These are phyloP conservation scores for Suhomyces ambrosiae DNA, from an alignment of 1,139 yeast species.

Conservation along the genomic window DNA sequence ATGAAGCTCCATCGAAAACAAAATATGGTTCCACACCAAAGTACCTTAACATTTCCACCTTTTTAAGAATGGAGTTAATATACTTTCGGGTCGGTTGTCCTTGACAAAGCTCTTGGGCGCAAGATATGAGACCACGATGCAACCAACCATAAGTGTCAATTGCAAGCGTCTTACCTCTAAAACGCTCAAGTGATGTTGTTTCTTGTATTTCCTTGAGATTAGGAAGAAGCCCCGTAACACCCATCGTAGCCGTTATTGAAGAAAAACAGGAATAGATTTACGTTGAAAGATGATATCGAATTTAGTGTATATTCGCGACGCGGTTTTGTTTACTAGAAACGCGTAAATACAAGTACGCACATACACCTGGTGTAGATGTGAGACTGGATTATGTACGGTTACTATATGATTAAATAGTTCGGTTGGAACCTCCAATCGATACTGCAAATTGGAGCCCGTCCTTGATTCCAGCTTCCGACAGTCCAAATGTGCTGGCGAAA, in stretches of 20 bases:
- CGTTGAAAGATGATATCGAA: background rate
- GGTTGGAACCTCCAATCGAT: conserved; percentile 46
- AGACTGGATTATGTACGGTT: too few relatives aligned
- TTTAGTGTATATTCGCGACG: conserved; percentile 6
- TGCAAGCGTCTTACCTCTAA: conserved; percentile 78
- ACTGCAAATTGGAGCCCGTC: conserved; percentile 53
- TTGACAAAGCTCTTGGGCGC: conserved; percentile 81
- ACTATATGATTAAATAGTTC: conserved; percentile 2
- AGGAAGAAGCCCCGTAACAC: conserved; percentile 77
- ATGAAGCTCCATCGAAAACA: conserved; percentile 90
- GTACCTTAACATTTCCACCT: conserved; percentile 63
- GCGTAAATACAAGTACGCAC: conserved; percentile 1
- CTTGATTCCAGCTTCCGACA: conserved; percentile 32
- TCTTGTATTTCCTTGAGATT: conserved; percentile 72
- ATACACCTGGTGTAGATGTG: background rate
- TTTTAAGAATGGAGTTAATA: conserved; percentile 59
- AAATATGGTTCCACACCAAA: conserved; percentile 80
- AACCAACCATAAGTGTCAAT: conserved; percentile 98
- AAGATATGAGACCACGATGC: conserved; percentile 79
- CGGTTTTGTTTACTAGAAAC: conserved; percentile 2
- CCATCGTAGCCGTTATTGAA: conserved; percentile 48
- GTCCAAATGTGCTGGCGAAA: conserved; percentile 34
- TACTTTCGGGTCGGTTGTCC: conserved; percentile 71
- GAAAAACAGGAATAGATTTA: background rate
- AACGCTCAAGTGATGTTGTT: conserved; percentile 56